These are phyloP conservation scores for Durotheca rogersii DNA, from an alignment of 495 filamentous ascomycete species.

Conservation along the genomic window DNA sequence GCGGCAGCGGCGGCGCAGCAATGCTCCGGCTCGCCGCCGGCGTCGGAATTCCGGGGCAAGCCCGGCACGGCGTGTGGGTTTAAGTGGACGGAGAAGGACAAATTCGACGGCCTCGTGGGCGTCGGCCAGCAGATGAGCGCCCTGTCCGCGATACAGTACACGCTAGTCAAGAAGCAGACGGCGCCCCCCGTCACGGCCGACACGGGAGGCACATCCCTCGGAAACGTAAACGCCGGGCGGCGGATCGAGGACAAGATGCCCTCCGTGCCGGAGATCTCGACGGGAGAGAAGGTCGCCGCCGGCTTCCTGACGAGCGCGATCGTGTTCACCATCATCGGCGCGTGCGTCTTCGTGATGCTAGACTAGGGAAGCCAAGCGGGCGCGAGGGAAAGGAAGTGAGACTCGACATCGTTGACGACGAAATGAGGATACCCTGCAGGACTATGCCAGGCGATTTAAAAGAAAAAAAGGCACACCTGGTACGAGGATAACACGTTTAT, in stretches of 20 bases:
- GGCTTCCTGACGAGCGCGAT: conserved; percentile 64
- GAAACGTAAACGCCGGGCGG: conserved; percentile 59
- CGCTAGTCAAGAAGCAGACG: conserved; percentile 48
- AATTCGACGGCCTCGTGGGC: conserved; percentile 48
- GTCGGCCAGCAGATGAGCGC: conserved; percentile 75
- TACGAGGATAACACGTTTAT: conserved; percentile 1
- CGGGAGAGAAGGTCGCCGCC: conserved; percentile 62
- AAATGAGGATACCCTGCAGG: conserved; percentile 10
- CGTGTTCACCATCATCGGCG: conserved; percentile 52
- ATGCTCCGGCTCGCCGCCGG: conserved; percentile 58
- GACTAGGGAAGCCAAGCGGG: no score
- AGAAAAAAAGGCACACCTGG: not conserved
- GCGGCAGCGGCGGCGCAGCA: conserved; percentile 61
- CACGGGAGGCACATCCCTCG: conserved; percentile 66
- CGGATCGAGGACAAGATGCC: conserved; percentile 23
- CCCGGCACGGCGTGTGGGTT: conserved; percentile 54
- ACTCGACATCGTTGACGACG: conserved; percentile 4
- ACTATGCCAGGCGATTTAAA: no score
- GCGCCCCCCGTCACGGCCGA: conserved; percentile 54
- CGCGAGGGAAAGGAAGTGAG: no score
- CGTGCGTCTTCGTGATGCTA: conserved; percentile 46
- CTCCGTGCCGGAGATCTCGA: conserved; percentile 46
- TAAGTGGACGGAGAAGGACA: conserved; percentile 46
- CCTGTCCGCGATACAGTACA: conserved; percentile 66
- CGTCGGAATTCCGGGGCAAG: conserved; percentile 50